A percentile compares a stretch with the other conserved stretches of the same genome.
Evolutionary conservation across 2,329 filamentous ascomycete genomes (phyloP).

Genomic region (Ilyonectria sp.): DNA sequence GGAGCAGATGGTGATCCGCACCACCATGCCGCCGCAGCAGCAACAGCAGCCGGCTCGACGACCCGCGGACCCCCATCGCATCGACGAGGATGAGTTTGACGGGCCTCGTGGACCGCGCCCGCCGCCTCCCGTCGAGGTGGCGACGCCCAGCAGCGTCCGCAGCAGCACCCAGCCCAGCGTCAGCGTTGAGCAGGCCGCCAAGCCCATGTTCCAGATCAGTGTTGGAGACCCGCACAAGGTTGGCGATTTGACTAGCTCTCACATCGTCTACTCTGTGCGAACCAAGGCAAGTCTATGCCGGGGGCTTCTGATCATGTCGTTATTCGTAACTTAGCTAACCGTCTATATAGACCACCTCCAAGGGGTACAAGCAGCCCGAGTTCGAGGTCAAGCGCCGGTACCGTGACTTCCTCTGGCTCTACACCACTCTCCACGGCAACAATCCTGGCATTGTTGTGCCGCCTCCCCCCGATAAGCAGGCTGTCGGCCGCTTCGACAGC

Average conservation of each 20-base stretch:
- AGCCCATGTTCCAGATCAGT: conserved; percentile 90
- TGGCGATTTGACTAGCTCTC: conserved; percentile 94
- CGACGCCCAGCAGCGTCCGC: conserved; percentile 66
- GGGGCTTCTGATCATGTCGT: background rate
- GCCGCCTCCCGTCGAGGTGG: conserved; percentile 76
- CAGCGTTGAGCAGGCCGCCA: conserved; percentile 92
- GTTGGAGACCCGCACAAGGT: conserved; percentile 99
- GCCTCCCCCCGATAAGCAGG: conserved; percentile 97
- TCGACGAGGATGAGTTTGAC: conserved; percentile 80
- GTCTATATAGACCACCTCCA: conserved; percentile 83
- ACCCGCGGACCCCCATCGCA: conserved; percentile 72
- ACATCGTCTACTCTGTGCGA: conserved; percentile 96
- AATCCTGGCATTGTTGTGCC: conserved; percentile 96
- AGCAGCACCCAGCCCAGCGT: conserved; percentile 80
- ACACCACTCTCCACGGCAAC: conserved; percentile 93
- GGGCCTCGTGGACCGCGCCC: conserved; percentile 68
- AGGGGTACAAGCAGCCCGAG: conserved; percentile 92
- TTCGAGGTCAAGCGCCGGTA: conserved; percentile 96
- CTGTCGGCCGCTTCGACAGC: conserved; percentile 93
- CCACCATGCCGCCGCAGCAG: conserved; percentile 65
- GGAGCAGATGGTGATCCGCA: conserved; percentile 74
- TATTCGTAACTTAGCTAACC: conserved; percentile 14
- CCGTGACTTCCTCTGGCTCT: conserved; percentile 97
- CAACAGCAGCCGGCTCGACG: conserved; percentile 61
- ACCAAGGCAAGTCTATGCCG: conserved; percentile 77